Base-by-base conservation (phyloP, 441 rosid species). In the Gossypium schwendimanii region DNA sequence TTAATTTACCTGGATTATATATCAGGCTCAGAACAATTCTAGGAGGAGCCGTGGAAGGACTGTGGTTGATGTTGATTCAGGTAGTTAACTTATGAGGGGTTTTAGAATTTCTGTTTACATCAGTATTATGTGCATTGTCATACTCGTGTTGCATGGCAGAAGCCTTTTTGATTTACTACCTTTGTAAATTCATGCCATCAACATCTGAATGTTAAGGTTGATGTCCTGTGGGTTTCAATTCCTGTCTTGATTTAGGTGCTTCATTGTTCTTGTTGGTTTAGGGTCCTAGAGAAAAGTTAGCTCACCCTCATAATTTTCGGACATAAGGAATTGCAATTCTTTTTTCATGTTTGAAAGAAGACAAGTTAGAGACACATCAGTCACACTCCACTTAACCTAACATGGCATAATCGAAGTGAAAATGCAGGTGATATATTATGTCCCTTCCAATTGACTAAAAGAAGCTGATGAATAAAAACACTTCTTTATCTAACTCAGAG, bases 21-120 rank as follows among this genome's bases (percentile, higher is more conserved):
- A 49, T 31, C 70, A 93, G 96, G 98, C 97, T 52, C 84, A 83
- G 79, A 88, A 69, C 78, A 89, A 84, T 79, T 82, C 94, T 20
- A 79, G 77, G 77, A 77, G 88, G 75, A 67, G 79, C 63, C 77
- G 58, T 14, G 76, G 80, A 63, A 78, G 86, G 36, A 12, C 73
- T 14, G 58, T 72, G 26, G 83, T 87, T 69, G 94, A 85, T 83
- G 77, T 87, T 49, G 97, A 88, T 57, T 83, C 93, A 69, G 97
- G 98, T 91, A 76, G 72, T 18, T 33, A 23, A 15, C 12, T 72
- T 24, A 5, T 3, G 20, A 12, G 44, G 1, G 0, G 1, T 28
- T 10, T 15, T 67, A 49, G 28, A n/a, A 23, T 62, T 18, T 63
- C 44, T 17, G 14, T 60, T 20, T 11, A 18, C 21, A 49, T 39